These are phyloP conservation scores for Dendrostoma leiphaemia DNA, from an alignment of 2,329 filamentous ascomycete species.

Conservation along the genomic window DNA sequence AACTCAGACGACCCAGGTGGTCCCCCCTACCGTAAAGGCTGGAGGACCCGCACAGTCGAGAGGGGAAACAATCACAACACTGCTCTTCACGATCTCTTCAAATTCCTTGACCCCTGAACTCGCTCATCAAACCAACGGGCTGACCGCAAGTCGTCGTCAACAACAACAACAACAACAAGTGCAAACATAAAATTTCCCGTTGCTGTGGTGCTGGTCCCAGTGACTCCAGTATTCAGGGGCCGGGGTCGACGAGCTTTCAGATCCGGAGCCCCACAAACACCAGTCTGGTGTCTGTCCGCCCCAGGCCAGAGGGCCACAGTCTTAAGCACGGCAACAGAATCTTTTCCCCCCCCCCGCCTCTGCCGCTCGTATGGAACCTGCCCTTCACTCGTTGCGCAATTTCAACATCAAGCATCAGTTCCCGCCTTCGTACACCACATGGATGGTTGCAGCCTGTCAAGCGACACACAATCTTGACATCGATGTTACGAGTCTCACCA, in stretches of 20 bases:
- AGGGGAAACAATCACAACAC: constrained; percentile 5
- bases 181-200: constrained; percentile 5
- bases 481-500: not conserved
- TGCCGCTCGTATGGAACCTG: not conserved
- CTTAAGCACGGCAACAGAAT: constrained; percentile 6
- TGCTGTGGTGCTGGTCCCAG: not conserved
- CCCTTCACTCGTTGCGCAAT: not conserved
- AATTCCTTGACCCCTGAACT: not conserved
- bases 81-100: constrained; percentile 2
- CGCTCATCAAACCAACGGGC: not conserved
- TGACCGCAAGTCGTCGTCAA: constrained; percentile 14
- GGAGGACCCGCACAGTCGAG: constrained; percentile 15
- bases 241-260: constrained; percentile 7
- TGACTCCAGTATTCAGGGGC: constrained; percentile 12
- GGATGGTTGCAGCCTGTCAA: too few species aligned
- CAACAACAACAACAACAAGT: too few species aligned
- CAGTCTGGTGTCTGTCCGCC: constrained; percentile 14
- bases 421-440: too few species aligned
- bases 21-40: constrained; percentile 1
- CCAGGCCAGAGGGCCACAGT: constrained; percentile 8
- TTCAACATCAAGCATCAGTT: too few species aligned
- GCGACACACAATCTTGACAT: too few species aligned
- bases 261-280: constrained; percentile 9
- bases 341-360: constrained; percentile 1
- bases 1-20: not conserved